Evolutionary conservation across 352 stramenopile species (phyloP), one percentile per base, ranked within the genome.

Genomic region (Phytophthora chlamydospora): DNA sequence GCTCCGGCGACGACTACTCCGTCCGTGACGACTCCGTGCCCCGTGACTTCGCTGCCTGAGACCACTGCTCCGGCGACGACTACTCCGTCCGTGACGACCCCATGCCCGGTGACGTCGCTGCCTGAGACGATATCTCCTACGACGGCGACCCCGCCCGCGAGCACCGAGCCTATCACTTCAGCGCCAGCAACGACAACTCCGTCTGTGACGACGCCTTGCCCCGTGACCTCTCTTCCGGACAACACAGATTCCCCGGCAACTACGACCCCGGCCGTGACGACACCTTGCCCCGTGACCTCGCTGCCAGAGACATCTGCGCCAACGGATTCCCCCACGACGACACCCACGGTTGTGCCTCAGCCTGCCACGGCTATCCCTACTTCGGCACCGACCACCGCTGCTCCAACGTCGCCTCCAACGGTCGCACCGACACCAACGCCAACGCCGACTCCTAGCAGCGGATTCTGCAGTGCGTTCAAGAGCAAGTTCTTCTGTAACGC

Each of bases 401-500:
- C 42, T 48, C 42, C 42, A 24, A 13, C 17, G 17, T n/a, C 42
- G 17, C n/a, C 42, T 24, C 21, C 21, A 8, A 48, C 42, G 42
- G 17, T 9, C 16, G 32, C 42, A 4, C n/a, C 42, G 14, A 41
- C 50, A 1, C 58, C 58, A 0, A 62, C 50, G 35, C 58, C 58
- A 14, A 52, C 41, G 35, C 42, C 58, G 0, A 51, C 58, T 4
- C 40, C 49, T 8, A 48, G 42, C 50, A 58, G 42, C n/a, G 24
- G 33, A 31, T 68, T 51, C 52, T 68, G 53, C 53, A 52, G 49
- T 24, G 34, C 31, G n/a, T 65, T 65, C 45, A 14, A 51, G 13
- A 65, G 39, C 57, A 63, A 63, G 38, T 65, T 68, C 53, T 56
- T 54, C 32, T 68, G 60, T 34, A 64, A 58, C 7, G 42, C 45